Base-by-base conservation (phyloP, 2,329 filamentous ascomycete species). In the Sclerotinia borealis region DNA sequence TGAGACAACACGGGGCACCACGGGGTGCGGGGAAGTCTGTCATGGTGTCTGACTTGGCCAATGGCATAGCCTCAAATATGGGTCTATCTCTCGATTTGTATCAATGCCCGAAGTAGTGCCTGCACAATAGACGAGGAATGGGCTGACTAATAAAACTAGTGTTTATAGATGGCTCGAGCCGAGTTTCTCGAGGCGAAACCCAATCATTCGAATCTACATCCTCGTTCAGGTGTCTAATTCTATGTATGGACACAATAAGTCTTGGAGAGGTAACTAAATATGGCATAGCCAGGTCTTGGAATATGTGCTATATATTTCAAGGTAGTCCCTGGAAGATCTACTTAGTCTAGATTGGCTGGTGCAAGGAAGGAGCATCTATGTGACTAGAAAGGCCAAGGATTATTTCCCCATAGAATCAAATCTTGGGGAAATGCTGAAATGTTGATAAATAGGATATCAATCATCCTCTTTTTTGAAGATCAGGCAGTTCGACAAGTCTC, bases 361-460 rank as follows among this genome's bases (percentile, higher is more conserved):
- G 49, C 31, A 31, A 25, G 25, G 36, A 29, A 37, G 49, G 25
- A 41, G 34, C 7, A 37, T 17, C 34, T 4, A 2, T 9, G 19
- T 22, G 15, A 39, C 17, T 49, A 29, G 34, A 41, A 4, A 10
- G 51, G 29, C n/a, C 11, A 49, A 22, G 34, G 34, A 43, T 9
- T 25, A 25, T n/a, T 63, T 48, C 34, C 15, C 27, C 25, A 29
- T 39, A 45, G 13, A 36, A 11, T 47, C 27, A 49, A 17, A 49
- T 36, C 31, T 41, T 39, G 41, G 37, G 39, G 17, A 55, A 34
- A 22, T 47, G 19, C 19, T 43, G 17, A 41, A 31, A 39, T 58
- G 19, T 22, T 22, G 43, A 63, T 63, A 63, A 58, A 63, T 58
- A 58, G 51, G 60, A 43, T 39, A 22, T 6, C 7, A 6, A 19